These are phyloP conservation scores for Mucor plumbeus DNA, from an alignment of 371 early-diverging fungal species.

Conservation along the genomic window DNA sequence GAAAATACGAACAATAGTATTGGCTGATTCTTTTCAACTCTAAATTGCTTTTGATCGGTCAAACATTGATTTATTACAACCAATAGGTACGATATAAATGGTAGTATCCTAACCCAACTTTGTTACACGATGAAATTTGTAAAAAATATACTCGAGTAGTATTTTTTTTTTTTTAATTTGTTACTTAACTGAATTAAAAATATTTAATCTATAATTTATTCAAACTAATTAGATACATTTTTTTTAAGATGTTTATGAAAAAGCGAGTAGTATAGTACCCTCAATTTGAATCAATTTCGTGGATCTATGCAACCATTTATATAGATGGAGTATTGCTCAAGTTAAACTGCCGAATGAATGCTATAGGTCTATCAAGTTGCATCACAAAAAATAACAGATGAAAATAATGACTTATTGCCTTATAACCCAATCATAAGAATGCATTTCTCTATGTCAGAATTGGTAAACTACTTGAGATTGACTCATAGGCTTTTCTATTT, in stretches of 20 bases:
- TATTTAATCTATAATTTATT: too few species aligned
- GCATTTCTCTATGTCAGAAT: constrained; percentile 27
- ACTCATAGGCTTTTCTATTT: constrained; percentile 18
- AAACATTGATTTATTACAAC: neutral
- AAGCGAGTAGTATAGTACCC: too few species aligned
- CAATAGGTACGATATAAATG: neutral
- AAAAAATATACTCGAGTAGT: neutral
- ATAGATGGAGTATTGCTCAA: neutral
- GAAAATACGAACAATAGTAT: too few species aligned
- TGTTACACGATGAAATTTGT: neutral
- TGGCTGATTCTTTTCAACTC: too few species aligned
- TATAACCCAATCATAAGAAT: constrained; percentile 15
- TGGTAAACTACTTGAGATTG: constrained; percentile 19
- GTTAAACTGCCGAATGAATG: neutral
- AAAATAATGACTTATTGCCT: constrained; percentile 15
- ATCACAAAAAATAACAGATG: neutral
- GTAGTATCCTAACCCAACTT: neutral
- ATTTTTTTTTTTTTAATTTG: neutral
- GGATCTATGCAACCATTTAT: neutral
- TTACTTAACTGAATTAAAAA: neutral
- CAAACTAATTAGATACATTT: neutral
- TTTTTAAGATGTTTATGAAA: too few species aligned
- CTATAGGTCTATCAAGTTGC: neutral
- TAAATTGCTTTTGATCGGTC: neutral
- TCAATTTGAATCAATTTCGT: neutral